Evolutionary conservation across 176 grass and related monocot species (phyloP), one percentile per base, ranked within the genome.

Genomic region (Hordeum marinum): DNA sequence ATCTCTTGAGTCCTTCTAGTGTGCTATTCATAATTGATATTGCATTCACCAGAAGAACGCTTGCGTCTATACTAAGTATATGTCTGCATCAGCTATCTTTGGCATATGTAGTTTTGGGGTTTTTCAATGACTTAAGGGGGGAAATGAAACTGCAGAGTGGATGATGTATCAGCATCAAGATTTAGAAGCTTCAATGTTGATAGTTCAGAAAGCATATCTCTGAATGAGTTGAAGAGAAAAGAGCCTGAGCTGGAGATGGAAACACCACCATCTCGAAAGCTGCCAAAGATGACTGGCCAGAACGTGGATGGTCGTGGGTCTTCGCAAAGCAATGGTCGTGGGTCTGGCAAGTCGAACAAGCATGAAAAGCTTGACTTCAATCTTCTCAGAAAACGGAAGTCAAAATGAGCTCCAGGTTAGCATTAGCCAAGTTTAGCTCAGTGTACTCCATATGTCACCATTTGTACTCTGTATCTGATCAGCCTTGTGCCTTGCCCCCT

Each of bases 161-260:
- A 87, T 85, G 91, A 75, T 18, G 36, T 84, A 68, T 23, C 31
- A 50, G 39, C 37, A 11, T 80, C 68, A 41, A 90, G 89, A 80
- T 87, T 80, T 40, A 80, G 68, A 50, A 76, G 59, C 41, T 85
- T 74, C 12, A 75, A 69, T 32, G 60, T 90, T 63, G 68, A 80
- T 11, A 40, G 58, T 60, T 90, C 91, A 43, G 79, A 62, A 27
- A 89, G 88, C 84, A 90, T 87, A 23, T 90, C 79, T 64, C 15
- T 78, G 18, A 87, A 87, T 54, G 91, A 92, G 62, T 67, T 94
- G 26, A 99, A 99, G 83, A 96, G 93, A 61, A 96, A 94, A 71
- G 54, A 88, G 27, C 84, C 86, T 3, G 85, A 81, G 63, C 75
- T 82, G 27, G 85, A 89, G 10, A 90, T 69, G 43, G 93, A 95